Evolutionary conservation across 2,329 filamentous ascomycete genomes (phyloP), one percentile per base, ranked within the genome.

Genomic region (Hypoxylon sp.): DNA sequence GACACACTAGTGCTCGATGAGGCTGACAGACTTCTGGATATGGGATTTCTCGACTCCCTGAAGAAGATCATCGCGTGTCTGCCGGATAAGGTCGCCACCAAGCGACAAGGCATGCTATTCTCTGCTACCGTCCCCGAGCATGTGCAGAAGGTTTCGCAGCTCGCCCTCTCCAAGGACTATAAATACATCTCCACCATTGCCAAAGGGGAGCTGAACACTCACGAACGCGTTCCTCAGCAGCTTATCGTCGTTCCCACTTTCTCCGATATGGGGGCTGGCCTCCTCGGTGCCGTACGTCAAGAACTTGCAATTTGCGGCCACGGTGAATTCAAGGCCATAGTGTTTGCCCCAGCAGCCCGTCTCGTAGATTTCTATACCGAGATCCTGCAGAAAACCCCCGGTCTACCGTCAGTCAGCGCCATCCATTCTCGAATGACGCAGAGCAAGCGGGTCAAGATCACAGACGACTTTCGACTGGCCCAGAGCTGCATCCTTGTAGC

Each of bases 1-100:
- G 90, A 93, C 71, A 92, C 90, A 60, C 78, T 95, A 3, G 90
- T 95, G 15, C 88, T 95, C 72, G 91, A 94, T 65, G 91, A 94
- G 77, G 91, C 91, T 23, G 91, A 95, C 69, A 81, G 90, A 29
- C 83, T 96, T 33, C 83, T 96, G 2, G 91, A 96, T 70, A 86
- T 93, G 72, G 91, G 94, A 66, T 96, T 96, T 70, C 86, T 91
- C n/a, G 86, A 86, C 2, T 86, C 89, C 8, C 80, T 96, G 2
- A 86, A 89, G 71, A 89, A 91, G 66, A 93, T 96, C 58, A 81
- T 96, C 17, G 80, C 83, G 64, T 83, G 87, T 9, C 79, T 96
- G 3, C 91, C 91, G 0, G 74, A 83, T 58, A 85, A 87, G 71
- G 72, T 77, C 1, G 73, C 81, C 48, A 82, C 85, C 23, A 79